These are phyloP conservation scores for Yarrowia porcina DNA, from an alignment of 805 yeast genomes.

Conservation along the genomic window DNA sequence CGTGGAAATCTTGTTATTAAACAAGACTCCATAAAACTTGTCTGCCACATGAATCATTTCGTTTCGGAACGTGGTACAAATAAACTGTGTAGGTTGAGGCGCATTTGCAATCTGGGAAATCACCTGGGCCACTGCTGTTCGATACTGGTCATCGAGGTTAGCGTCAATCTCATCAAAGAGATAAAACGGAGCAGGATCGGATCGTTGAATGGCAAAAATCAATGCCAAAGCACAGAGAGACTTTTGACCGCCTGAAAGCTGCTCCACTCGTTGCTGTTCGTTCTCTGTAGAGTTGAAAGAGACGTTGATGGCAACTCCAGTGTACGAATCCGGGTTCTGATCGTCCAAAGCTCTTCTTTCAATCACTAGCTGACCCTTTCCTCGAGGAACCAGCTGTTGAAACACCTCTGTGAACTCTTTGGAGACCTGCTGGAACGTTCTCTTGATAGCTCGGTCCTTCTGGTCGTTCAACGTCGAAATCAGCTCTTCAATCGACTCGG, in stretches of 20 bases:
- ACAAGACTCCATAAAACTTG: constrained; percentile 83
- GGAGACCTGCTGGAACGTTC: constrained; percentile 75
- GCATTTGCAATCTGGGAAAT: constrained; percentile 57
- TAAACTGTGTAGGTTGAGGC: constrained; percentile 68
- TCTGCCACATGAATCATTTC: constrained; percentile 88
- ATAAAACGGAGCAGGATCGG: constrained; percentile 97
- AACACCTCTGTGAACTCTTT: constrained; percentile 70
- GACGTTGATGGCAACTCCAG: constrained; percentile 81
- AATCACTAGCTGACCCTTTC: constrained; percentile 71
- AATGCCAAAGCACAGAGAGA: constrained; percentile 94
- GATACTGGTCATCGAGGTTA: constrained; percentile 85
- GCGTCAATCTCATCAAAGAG: constrained; percentile 97
- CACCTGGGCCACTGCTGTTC: constrained; percentile 79
- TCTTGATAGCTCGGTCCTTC: constrained; percentile 76
- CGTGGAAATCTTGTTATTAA: constrained; percentile 74
- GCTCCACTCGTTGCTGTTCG: constrained; percentile 85
- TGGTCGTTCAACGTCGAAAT: constrained; percentile 67
- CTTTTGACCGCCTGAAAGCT: constrained; percentile 94
- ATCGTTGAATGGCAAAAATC: constrained; percentile 87
- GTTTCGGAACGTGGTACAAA: constrained; percentile 93
- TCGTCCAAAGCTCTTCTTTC: constrained; percentile 41
- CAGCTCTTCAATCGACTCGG: constrained; percentile 66
- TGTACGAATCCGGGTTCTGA: constrained; percentile 41
- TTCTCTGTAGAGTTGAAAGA: constrained; percentile 83
- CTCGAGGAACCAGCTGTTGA: constrained; percentile 77